Evolutionary conservation across 164 flowering plant species (phyloP).

Genomic region (Platanus orientalis): DNA sequence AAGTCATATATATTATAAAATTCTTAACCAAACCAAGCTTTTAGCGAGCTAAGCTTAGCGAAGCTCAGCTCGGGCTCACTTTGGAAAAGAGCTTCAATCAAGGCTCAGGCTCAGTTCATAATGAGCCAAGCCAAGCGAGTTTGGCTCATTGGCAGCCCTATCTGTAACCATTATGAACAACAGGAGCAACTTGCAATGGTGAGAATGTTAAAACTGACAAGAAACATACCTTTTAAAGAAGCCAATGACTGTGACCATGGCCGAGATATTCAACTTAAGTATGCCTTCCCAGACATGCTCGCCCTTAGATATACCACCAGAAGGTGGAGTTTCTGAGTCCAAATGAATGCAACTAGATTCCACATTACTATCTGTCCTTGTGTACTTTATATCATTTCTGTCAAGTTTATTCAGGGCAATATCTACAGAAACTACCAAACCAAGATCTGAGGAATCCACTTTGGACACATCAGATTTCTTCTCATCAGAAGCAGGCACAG

Average conservation of each 20-base stretch:
- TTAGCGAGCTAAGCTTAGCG: too few species aligned
- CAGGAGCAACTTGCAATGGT: too few species aligned
- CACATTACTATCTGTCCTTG: conserved; percentile 10
- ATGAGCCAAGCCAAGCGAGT: too few species aligned
- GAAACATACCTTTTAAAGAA: conserved; percentile 60
- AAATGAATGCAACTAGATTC: conserved; percentile 19
- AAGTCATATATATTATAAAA: too few species aligned
- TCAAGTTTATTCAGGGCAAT: conserved; percentile 22
- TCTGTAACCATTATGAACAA: too few species aligned
- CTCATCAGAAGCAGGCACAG: conserved; percentile 20
- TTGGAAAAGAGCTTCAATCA: too few species aligned
- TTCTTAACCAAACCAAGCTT: too few species aligned
- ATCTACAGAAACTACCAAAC: conserved; percentile 24
- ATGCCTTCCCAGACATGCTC: conserved; percentile 76
- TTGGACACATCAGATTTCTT: conserved; percentile 29
- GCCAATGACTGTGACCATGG: conserved; percentile 45
- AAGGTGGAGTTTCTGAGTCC: conserved; percentile 16
- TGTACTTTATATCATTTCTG: conserved; percentile 14
- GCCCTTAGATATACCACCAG: conserved; percentile 20
- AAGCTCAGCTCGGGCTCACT: too few species aligned
- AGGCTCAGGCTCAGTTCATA: too few species aligned
- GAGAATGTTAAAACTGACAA: background rate
- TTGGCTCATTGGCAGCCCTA: too few species aligned
- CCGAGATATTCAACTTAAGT: conserved; percentile 63
- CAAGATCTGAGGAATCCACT: conserved; percentile 26